Base-by-base conservation (phyloP, 768 basidiomycete genomes). In the Phlebiopsis flavidoalba region DNA sequence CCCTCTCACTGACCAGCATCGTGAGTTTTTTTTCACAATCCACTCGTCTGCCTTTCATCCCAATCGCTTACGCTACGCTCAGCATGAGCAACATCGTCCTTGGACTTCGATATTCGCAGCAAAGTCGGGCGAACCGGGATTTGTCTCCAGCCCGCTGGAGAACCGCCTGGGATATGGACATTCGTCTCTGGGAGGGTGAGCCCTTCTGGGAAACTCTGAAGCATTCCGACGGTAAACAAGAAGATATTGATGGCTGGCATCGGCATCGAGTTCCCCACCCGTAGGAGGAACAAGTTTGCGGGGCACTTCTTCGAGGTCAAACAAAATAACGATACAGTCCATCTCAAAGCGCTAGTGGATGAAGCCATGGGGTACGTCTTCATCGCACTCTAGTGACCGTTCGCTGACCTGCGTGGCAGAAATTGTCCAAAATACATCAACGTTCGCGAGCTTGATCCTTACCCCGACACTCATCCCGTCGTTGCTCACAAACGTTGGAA, bases 361-460 rank as follows among this genome's bases (percentile, higher is more conserved):
- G 75, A 87, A 64, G 80, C 85, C 12, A 68, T 86, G 33, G 85
- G 85, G 85, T 85, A 63, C 50, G 80, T 76, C 19, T 61, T 43
- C 58, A 7, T 36, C 1, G 47, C 33, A n/a, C 21, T 11, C n/a
- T 17, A 35, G 8, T 14, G 35, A 8, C 15, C 7, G 3, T 35
- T 33, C 50, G 26, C 55, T 19, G 33, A 7, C 24, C 49, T 59
- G n/a, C 24, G 48, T 8, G 35, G n/a, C 50, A 87, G 87, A 49
- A 86, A 86, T 60, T 88, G 86, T 66, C 87, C 86, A 11, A 88
- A 88, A 65, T 88, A 88, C 60, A 88, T 87, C 66, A 85, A 78
- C 53, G 67, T 80, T 43, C 80, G 84, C 12, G 76, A 84, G 12
- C 72, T 88, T 8, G 66, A 73, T n/a, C 73, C 84, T 0, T 70